Conservation (phyloP, 2,329 filamentous ascomycete genomes). For the Diplodia mutila region DNA sequence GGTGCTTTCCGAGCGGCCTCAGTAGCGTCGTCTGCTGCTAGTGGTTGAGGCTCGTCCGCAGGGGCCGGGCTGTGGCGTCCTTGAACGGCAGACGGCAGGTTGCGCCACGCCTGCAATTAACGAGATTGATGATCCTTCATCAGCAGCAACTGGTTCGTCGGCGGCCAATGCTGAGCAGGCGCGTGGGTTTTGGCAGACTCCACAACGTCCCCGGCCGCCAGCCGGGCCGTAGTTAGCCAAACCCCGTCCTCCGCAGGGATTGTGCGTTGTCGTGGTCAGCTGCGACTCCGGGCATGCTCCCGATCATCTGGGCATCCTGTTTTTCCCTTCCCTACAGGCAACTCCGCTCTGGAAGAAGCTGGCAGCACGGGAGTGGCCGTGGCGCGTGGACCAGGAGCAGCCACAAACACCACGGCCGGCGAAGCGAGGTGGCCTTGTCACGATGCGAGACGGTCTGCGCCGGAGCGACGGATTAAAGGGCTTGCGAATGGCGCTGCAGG, state of each 20-base stretch:
- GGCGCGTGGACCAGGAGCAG: background rate
- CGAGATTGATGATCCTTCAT: slow-evolving; percentile 13
- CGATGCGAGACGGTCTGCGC: background rate
- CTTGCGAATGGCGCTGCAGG: background rate
- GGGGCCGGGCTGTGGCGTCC: slow-evolving; percentile 8
- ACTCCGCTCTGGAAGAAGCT: background rate
- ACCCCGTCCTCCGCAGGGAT: background rate
- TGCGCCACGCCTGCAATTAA: background rate
- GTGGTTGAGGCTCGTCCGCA: background rate
- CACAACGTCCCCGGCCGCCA: background rate
- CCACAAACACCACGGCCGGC: background rate
- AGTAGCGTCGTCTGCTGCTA: background rate
- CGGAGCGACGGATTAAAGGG: background rate
- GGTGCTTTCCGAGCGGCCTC: background rate
- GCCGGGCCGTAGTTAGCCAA: background rate
- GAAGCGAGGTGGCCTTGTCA: slow-evolving; percentile 2
- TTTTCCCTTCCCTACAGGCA: background rate
- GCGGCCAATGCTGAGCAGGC: background rate
- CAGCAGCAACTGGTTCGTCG: background rate
- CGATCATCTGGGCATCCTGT: slow-evolving; percentile 13
- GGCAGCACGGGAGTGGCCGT: background rate
- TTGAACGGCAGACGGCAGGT: background rate
- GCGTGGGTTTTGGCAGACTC: background rate
- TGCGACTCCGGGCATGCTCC: background rate
- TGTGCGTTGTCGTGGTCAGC: slow-evolving; percentile 17